These are phyloP conservation scores for Suillus alpinus DNA, from an alignment of 768 basidiomycete species.

Conservation along the genomic window DNA sequence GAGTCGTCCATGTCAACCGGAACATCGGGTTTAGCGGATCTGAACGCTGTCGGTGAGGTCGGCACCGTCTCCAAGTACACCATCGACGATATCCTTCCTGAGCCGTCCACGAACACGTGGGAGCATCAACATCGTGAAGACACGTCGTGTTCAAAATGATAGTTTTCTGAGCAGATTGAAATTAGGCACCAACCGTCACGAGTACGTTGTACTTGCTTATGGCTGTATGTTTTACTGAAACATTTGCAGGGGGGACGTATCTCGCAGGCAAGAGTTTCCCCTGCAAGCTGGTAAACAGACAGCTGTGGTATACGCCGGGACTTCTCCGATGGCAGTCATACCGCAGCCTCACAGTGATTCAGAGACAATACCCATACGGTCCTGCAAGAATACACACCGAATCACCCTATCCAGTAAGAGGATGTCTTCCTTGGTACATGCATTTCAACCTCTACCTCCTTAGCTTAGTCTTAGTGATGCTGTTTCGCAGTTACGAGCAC, in stretches of 20 bases:
- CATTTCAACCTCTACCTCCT: neutral
- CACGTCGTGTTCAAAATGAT: constrained; percentile 44
- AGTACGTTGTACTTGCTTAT: neutral
- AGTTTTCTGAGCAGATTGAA: neutral
- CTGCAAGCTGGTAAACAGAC: constrained; percentile 62
- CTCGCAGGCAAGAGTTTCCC: constrained; percentile 56
- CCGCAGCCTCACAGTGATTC: constrained; percentile 73
- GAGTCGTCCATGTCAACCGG: neutral
- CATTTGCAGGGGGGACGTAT: constrained; percentile 39
- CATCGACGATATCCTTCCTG: neutral
- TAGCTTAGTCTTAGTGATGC: neutral
- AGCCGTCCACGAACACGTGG: constrained; percentile 30
- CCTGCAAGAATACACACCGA: constrained; percentile 46
- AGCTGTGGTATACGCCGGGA: constrained; percentile 65
- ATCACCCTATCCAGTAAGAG: constrained; percentile 52
- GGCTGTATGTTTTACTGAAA: neutral
- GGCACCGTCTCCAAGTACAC: neutral
- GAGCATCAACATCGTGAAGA: constrained; percentile 38
- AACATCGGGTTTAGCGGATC: neutral
- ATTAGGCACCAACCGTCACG: neutral
- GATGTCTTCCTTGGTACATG: constrained; percentile 51
- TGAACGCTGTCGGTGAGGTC: neutral
- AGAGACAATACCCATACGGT: constrained; percentile 64
- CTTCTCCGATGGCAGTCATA: constrained; percentile 46
- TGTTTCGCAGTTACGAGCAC: constrained; percentile 59